Conservation (phyloP, 2,329 filamentous ascomycete species). For the Colletotrichum sp. region DNA sequence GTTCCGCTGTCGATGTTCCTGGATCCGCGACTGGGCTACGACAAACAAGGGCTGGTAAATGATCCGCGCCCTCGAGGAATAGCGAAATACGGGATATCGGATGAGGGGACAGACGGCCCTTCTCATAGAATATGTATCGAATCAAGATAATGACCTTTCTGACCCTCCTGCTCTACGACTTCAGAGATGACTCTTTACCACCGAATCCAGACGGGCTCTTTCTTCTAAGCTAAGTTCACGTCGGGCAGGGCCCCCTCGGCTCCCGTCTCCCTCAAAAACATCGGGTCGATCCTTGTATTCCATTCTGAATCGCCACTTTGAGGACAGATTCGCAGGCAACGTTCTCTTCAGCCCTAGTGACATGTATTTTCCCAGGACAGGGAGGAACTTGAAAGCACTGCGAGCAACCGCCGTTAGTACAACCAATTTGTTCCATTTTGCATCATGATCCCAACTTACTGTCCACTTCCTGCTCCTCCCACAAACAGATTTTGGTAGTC, state of each 20-base stretch:
- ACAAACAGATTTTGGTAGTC: slow-evolving; percentile 48
- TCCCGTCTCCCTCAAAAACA: slow-evolving; percentile 31
- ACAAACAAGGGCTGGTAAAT: neutral
- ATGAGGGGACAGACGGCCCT: neutral
- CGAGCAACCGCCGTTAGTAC: neutral
- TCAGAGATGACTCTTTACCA: neutral
- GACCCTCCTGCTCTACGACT: neutral
- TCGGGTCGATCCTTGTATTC: neutral
- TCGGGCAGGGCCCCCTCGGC: slow-evolving; percentile 28
- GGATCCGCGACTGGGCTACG: neutral
- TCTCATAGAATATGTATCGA: neutral
- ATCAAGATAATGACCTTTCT: neutral
- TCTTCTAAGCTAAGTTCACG: neutral
- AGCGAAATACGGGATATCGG: neutral
- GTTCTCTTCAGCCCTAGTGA: slow-evolving; percentile 33
- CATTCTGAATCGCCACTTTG: slow-evolving; percentile 32
- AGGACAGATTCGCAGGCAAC: slow-evolving; percentile 24
- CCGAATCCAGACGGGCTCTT: neutral
- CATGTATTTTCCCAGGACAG: slow-evolving; percentile 26
- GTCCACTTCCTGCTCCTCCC: slow-evolving; percentile 51
- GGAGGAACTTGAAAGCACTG: slow-evolving; percentile 30
- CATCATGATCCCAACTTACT: slow-evolving; percentile 23
- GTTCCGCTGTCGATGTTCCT: neutral
- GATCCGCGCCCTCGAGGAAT: neutral
- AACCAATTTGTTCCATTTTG: neutral